These are phyloP conservation scores for Trichoderma virens DNA, from an alignment of 495 filamentous ascomycete genomes.

Conservation along the genomic window DNA sequence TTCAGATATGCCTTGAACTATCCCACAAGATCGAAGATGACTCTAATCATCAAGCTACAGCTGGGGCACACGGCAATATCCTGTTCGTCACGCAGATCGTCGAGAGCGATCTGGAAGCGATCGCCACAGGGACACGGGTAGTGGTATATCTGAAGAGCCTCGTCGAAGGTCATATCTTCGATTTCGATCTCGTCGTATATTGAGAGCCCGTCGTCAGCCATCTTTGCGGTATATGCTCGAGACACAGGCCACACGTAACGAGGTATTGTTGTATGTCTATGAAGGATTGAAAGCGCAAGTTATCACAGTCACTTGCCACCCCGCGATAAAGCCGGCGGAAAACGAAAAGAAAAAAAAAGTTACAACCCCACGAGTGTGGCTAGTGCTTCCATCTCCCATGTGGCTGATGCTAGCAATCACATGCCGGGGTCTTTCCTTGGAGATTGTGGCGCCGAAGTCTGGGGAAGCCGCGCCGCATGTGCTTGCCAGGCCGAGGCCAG, in stretches of 20 bases:
- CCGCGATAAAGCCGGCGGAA: not conserved
- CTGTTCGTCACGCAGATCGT: constrained; percentile 77
- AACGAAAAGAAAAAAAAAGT: not conserved
- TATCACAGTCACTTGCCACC: not conserved
- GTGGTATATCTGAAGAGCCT: constrained; percentile 75
- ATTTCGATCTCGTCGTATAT: constrained; percentile 99
- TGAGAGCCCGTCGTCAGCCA: constrained; percentile 60
- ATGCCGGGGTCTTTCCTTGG: constrained; percentile 1
- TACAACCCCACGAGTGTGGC: constrained; percentile 9
- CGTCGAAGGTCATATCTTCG: constrained; percentile 95
- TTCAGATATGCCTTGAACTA: not conserved
- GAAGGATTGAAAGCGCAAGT: not conserved
- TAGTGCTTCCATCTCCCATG: not conserved
- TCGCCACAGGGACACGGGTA: constrained; percentile 97
- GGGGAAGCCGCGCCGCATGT: constrained; percentile 1
- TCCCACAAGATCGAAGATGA: constrained; percentile 83
- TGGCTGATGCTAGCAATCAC: constrained; percentile 2
- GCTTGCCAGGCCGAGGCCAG: constrained; percentile 4
- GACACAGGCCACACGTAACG: not conserved
- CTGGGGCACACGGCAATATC: constrained; percentile 94
- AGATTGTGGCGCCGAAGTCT: not conserved
- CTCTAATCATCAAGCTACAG: constrained; percentile 90
- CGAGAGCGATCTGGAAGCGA: constrained; percentile 85
- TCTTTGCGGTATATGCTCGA: constrained; percentile 22
- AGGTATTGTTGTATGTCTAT: not conserved